phyloP scores from a whole-genome alignment of 139 green algal genomes.

The Tetraselmis striata region DNA sequence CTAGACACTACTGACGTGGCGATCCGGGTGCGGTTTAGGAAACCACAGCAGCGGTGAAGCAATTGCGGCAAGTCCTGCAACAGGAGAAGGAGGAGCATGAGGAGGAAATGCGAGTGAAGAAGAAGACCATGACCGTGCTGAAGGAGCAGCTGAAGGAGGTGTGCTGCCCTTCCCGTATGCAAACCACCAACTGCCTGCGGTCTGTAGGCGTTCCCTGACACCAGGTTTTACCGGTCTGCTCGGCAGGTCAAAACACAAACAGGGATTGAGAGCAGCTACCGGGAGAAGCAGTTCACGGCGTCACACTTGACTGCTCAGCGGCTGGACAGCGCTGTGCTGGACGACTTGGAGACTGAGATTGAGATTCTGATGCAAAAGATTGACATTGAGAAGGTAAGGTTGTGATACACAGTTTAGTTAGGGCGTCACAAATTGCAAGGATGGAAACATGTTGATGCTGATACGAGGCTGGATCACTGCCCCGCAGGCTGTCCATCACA shows the following conservation, averaged over 20 bases:
- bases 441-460: not conserved
- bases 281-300: conserved; percentile 23
- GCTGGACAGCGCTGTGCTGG: conserved; percentile 37
- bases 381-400: conserved; percentile 39
- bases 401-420: conserved; percentile 6
- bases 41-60: conserved; percentile 49
- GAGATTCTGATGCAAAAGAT: conserved; percentile 39
- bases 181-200: too few species aligned
- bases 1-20: too few species aligned
- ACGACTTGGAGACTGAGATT: conserved; percentile 38
- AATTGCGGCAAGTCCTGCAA: conserved; percentile 47
- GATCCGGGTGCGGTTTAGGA: too few species aligned
- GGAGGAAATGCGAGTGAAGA: conserved; percentile 50
- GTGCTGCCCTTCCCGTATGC: too few species aligned
- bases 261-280: conserved; percentile 13
- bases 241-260: not conserved
- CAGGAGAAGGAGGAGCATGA: conserved; percentile 66
- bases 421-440: not conserved
- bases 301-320: conserved; percentile 35
- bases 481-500: not conserved
- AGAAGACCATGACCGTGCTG: conserved; percentile 33
- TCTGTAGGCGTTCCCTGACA: too few species aligned
- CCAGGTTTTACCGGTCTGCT: too few species aligned
- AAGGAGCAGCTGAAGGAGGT: conserved; percentile 59
- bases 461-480: too few species aligned